A percentile compares a stretch with the other conserved stretches of the same genome.
These are phyloP conservation scores for Rhynchosporium agropyri DNA, from an alignment of 2,329 filamentous ascomycete genomes.

Conservation along the genomic window DNA sequence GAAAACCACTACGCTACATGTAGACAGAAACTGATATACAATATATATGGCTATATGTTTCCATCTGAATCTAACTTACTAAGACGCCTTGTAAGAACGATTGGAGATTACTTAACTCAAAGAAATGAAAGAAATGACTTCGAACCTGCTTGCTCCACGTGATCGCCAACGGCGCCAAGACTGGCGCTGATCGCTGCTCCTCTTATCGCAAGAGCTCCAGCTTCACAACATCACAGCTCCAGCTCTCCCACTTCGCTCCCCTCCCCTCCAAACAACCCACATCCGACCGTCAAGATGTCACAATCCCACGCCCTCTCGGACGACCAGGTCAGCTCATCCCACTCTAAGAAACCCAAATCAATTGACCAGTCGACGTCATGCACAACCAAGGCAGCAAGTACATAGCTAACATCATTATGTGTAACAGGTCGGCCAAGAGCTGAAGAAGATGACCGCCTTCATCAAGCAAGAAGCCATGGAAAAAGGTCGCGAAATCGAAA, in stretches of 20 bases:
- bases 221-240: conserved; percentile 29
- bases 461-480: conserved; percentile 98
- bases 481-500: conserved; percentile 94
- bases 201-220: conserved; percentile 37
- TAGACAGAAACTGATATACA: too few relatives aligned
- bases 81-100: too few relatives aligned
- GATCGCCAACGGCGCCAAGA: conserved; percentile 28
- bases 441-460: conserved; percentile 99
- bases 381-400: conserved; percentile 16
- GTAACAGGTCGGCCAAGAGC: conserved; percentile 87
- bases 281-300: conserved; percentile 69
- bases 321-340: conserved; percentile 72
- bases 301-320: conserved; percentile 93
- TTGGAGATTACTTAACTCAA: too few relatives aligned
- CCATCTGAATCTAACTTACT: too few relatives aligned
- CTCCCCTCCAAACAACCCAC: conserved; percentile 23
- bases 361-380: not conserved
- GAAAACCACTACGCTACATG: too few relatives aligned
- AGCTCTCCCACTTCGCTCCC: conserved; percentile 24
- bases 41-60: too few relatives aligned
- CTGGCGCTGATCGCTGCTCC: conserved; percentile 24
- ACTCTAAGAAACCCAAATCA: not conserved
- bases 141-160: conserved; percentile 19
- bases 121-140: too few relatives aligned
- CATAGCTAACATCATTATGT: conserved; percentile 26